Evolutionary conservation across 805 yeast genomes (phyloP).

Genomic region (Ogataea thermomethanolica): DNA sequence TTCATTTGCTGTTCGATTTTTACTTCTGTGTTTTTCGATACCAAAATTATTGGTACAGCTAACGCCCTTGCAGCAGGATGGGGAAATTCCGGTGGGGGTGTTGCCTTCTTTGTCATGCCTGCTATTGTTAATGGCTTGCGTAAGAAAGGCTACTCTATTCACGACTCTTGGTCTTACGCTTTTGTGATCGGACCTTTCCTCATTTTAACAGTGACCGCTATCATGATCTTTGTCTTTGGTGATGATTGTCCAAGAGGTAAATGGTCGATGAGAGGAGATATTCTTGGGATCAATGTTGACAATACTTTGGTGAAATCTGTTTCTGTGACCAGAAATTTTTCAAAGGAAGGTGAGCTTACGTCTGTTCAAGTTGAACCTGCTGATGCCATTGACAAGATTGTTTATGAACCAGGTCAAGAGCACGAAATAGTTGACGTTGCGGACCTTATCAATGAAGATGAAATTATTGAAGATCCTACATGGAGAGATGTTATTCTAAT

Average conservation of each 20-base stretch:
- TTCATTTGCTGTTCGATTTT: conserved; percentile 32
- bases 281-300: conserved; percentile 26
- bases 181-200: conserved; percentile 33
- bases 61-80: conserved; percentile 33
- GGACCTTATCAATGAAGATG: conserved; percentile 22
- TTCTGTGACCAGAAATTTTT: conserved; percentile 19
- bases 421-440: conserved; percentile 6
- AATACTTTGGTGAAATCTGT: conserved; percentile 23
- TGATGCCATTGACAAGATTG: conserved; percentile 7
- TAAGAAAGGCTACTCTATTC: conserved; percentile 21
- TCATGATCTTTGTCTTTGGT: conserved; percentile 25
- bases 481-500: conserved; percentile 15
- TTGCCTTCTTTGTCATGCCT: conserved; percentile 34
- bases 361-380: conserved; percentile 3
- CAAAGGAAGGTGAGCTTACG: conserved; percentile 7
- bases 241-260: conserved; percentile 36
- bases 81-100: conserved; percentile 35
- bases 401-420: background rate
- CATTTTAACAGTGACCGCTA: conserved; percentile 29
- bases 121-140: conserved; percentile 22
- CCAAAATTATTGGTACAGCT: conserved; percentile 30
- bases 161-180: conserved; percentile 28
- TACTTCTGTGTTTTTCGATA: conserved; percentile 30
- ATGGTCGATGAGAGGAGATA: conserved; percentile 31
- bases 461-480: conserved; percentile 29